Base-by-base conservation (phyloP, 495 filamentous ascomycete genomes). In the Trichoderma virens region DNA sequence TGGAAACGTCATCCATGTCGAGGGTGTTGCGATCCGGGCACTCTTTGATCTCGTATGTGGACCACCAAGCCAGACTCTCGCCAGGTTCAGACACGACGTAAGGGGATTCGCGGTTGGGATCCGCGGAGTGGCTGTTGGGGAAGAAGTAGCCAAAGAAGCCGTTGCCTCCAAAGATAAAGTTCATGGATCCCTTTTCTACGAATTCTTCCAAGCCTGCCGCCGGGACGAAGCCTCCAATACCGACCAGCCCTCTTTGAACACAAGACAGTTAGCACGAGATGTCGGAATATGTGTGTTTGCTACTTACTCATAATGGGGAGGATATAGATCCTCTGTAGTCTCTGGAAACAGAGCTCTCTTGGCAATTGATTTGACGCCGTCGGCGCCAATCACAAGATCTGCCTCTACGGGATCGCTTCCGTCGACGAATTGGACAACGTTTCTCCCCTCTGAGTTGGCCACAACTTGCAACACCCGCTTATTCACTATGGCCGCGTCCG, bases 301-400 rank as follows among this genome's bases (percentile, higher is more conserved):
- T 16, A 39, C 66, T 20, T 61, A 61, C 59, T 61, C 59, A 25
- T 61, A 61, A 35, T 61, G 59, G 6, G 59, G 59, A 35, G 59
- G 59, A 39, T 61, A 61, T 38, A 3, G 59, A 23, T 78, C 73
- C 13, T 67, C 67, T 27, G 73, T 65, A 2, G 63, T 69, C 18
- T 75, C 74, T 5, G 75, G 76, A 16, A 79, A 73, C 35, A 87
- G 65, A 0, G 73, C 73, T 59, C 67, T 75, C 62, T 81, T 76
- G 1, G 79, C 77, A 0, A 72, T 72, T 59, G 83, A 84, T 70
- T 77, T 79, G 5, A 86, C 73, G 1, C 86, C 86, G 72, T 88
- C 86, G 0, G 83, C 82, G n/a, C 82, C 86, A 67, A 88, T 77
- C 2, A 86, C 75, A 64, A 89, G 63, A 72, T 82, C 82, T 0